Evolutionary conservation across 2,329 filamentous ascomycete species (phyloP).

Genomic region (Thielaviopsis populi): DNA sequence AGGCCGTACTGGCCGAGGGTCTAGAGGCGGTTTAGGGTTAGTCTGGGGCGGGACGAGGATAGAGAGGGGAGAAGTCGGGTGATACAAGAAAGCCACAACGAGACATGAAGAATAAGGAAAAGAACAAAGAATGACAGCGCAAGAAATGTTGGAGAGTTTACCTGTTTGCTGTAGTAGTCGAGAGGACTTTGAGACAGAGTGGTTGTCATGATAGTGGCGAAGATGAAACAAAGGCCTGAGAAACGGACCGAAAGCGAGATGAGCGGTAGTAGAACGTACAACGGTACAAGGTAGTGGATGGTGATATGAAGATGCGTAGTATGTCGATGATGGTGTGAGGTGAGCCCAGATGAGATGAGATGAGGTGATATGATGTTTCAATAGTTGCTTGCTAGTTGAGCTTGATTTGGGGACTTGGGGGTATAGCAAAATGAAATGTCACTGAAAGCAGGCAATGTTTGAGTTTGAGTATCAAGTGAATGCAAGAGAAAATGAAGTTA

Average conservation of each 20-base stretch:
- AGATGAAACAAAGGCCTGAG: neutral
- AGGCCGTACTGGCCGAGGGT: conserved; percentile 1
- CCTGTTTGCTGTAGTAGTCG: conserved; percentile 16
- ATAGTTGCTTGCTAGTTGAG: neutral
- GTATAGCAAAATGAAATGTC: neutral
- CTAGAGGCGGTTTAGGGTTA: neutral
- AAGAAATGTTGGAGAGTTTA: neutral
- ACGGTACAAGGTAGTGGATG: neutral
- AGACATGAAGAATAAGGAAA: neutral
- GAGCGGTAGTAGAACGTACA: neutral
- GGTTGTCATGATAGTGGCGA: conserved; percentile 8
- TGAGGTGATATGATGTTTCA: neutral
- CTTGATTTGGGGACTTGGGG: neutral
- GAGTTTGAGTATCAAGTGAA: neutral
- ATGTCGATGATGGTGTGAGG: too few species aligned
- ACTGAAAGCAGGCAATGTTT: neutral
- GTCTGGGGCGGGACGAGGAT: neutral
- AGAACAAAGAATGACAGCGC: neutral
- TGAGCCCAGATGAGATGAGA: too few species aligned
- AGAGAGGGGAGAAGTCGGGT: neutral
- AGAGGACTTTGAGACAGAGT: conserved; percentile 14
- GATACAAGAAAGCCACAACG: neutral
- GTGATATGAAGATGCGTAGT: too few species aligned
- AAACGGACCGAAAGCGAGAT: neutral
- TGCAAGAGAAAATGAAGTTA: neutral